Evolutionary conservation across 2,329 filamentous ascomycete genomes (phyloP).

Genomic region (Xylaria sp.): DNA sequence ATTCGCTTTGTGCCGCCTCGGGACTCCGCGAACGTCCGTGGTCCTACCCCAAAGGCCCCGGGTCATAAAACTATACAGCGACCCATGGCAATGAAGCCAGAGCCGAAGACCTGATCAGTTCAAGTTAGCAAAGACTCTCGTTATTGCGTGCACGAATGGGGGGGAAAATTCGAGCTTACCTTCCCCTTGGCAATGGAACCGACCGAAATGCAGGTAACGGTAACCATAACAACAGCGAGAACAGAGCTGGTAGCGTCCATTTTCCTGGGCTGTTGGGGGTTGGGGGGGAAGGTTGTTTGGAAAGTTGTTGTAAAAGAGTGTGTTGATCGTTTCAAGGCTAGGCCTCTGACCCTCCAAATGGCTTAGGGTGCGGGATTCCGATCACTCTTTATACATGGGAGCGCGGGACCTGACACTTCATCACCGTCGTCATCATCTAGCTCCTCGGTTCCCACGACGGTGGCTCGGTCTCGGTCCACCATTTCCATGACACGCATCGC

Average conservation of each 20-base stretch:
- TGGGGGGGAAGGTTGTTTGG: constrained; percentile 20
- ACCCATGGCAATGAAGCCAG: constrained; percentile 15
- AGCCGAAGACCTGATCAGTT: constrained; percentile 29
- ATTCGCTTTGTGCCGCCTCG: constrained; percentile 33
- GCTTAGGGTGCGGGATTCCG: constrained; percentile 32
- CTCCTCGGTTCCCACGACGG: constrained; percentile 9
- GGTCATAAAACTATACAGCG: constrained; percentile 30
- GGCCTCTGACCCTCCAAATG: constrained; percentile 30
- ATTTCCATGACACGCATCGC: constrained; percentile 7
- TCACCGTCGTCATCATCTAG: constrained; percentile 17
- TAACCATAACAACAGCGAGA: constrained; percentile 35
- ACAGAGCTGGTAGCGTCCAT: constrained; percentile 38
- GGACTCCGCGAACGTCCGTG: constrained; percentile 33
- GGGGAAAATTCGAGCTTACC: constrained; percentile 23
- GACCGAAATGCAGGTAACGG: constrained; percentile 35
- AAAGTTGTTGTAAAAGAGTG: constrained; percentile 25
- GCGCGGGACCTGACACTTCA: background rate
- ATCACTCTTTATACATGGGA: constrained; percentile 35
- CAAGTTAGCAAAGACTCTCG: constrained; percentile 4
- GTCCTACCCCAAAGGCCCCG: constrained; percentile 19
- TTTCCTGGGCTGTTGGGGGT: constrained; percentile 24
- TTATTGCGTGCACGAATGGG: background rate
- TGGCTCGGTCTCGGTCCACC: background rate
- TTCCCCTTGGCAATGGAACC: constrained; percentile 34
- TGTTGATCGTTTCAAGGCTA: constrained; percentile 36